Evolutionary conservation across 768 basidiomycete genomes (phyloP).

Genomic region (Rhizopogon roseolus): DNA sequence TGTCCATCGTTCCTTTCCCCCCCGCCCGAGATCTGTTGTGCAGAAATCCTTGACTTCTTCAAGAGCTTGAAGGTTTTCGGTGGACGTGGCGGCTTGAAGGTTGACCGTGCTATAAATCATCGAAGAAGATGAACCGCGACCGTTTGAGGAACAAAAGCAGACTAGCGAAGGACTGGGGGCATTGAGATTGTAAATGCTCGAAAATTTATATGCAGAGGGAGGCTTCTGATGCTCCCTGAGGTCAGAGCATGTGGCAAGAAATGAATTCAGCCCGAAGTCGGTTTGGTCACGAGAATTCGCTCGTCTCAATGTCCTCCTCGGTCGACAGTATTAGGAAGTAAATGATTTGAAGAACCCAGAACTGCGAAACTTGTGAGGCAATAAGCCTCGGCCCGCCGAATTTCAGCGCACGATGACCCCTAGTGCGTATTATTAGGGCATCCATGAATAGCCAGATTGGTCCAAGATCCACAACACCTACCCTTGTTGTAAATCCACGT

Average conservation of each 20-base stretch:
- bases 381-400: slow-evolving; percentile 16
- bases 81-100: slow-evolving; percentile 39
- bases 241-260: slow-evolving; percentile 14
- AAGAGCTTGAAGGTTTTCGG: slow-evolving; percentile 45
- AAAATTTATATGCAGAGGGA: slow-evolving; percentile 3
- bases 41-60: slow-evolving; percentile 50
- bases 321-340: slow-evolving; percentile 18
- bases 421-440: slow-evolving; percentile 7
- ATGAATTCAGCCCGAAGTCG: slow-evolving; percentile 2
- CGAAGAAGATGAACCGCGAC: neutral
- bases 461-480: neutral
- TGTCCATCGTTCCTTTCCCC: slow-evolving; percentile 48
- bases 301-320: slow-evolving; percentile 10
- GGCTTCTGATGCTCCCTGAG: slow-evolving; percentile 7
- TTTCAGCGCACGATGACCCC: slow-evolving; percentile 12
- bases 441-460: slow-evolving; percentile 6
- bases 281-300: slow-evolving; percentile 9
- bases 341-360: slow-evolving; percentile 11
- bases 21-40: slow-evolving; percentile 49
- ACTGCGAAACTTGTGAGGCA: slow-evolving; percentile 13
- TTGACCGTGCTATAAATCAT: slow-evolving; percentile 34
- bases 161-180: neutral
- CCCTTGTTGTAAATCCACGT: slow-evolving; percentile 6
- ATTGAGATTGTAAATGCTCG: neutral
- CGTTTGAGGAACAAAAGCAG: neutral